A percentile compares a stretch with the other conserved stretches of the same genome.
Conservation (phyloP, 2,329 filamentous ascomycete genomes). For the Orbilia ellipsospora region DNA sequence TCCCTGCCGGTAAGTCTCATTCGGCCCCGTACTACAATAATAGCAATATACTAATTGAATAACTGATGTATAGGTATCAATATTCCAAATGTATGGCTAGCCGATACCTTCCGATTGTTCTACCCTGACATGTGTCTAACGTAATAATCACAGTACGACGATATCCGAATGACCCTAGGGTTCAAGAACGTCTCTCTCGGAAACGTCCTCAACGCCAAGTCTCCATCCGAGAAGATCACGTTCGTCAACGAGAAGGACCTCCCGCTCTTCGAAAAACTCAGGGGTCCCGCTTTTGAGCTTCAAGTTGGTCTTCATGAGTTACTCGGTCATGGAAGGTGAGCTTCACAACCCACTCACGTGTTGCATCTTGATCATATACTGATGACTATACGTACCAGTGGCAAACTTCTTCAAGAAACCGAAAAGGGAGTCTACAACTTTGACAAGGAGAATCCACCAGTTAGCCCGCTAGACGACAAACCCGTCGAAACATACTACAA, state of each 20-base stretch:
- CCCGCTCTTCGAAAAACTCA: constrained; percentile 80
- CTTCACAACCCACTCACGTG: not conserved
- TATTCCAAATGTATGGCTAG: constrained; percentile 65
- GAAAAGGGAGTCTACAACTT: constrained; percentile 71
- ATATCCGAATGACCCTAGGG: constrained; percentile 81
- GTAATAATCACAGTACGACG: constrained; percentile 68
- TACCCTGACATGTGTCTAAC: not conserved
- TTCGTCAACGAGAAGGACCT: constrained; percentile 86
- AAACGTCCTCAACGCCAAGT: constrained; percentile 90
- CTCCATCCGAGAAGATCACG: constrained; percentile 89
- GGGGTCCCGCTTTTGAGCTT: constrained; percentile 89
- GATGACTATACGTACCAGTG: constrained; percentile 63
- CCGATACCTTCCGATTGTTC: constrained; percentile 17
- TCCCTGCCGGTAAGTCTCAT: constrained; percentile 68
- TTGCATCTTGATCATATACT: not conserved
- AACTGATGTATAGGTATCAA: constrained; percentile 64
- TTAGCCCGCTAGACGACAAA: constrained; percentile 68
- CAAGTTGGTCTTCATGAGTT: constrained; percentile 78
- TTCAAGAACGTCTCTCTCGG: constrained; percentile 96
- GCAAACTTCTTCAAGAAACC: constrained; percentile 71
- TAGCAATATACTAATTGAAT: constrained; percentile 65
- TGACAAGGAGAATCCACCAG: constrained; percentile 68
- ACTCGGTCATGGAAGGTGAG: constrained; percentile 68
- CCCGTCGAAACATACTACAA: constrained; percentile 71
- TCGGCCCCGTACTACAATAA: constrained; percentile 64